Evolutionary conservation across 2,329 filamentous ascomycete species (phyloP), one percentile per base, ranked within the genome.

Genomic region (Trichothecium sympodiale): DNA sequence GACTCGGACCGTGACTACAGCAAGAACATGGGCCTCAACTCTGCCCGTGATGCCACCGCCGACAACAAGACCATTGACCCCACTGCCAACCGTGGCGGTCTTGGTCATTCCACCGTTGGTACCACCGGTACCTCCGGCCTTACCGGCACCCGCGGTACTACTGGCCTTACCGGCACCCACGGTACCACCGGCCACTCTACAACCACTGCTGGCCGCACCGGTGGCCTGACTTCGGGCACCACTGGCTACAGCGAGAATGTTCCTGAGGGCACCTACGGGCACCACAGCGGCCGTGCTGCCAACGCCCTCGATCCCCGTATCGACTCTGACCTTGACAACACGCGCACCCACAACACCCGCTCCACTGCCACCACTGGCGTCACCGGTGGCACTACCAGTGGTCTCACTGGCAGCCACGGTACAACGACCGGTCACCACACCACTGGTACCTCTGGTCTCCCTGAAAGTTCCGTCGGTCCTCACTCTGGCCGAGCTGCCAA

Each of bases 301-400:
- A 74, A 74, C 51, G 64, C 66, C 25, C 46, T 52, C 6, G 70
- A 74, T 44, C 69, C 69, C 16, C 57, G 68, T 13, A 55, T 72
- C 31, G 67, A 74, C 47, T 67, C 62, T 29, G 65, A 74, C 46
- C 54, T 64, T 9, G 64, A 67, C 41, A 52, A 54, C 38, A 53
- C 54, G 17, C 52, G 48, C 34, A 49, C 43, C 43, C 29, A 49
- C 44, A 33, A 51, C 47, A 48, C 45, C 25, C 39, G 44, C 26
- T 45, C 46, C 31, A 44, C 40, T 36, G 41, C 36, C 17, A 38
- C 42, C 48, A 49, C 17, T 42, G 50, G 40, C 40, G 41, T 31
- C 29, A 44, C 38, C 31, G 34, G 35, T 20, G 15, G 17, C 17
- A 23, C 30, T 41, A 55, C 56, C 8, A 64, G 41, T 56, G 55